These are phyloP conservation scores for Arachis stenosperma DNA, from an alignment of 306 rosid genomes.

Conservation along the genomic window DNA sequence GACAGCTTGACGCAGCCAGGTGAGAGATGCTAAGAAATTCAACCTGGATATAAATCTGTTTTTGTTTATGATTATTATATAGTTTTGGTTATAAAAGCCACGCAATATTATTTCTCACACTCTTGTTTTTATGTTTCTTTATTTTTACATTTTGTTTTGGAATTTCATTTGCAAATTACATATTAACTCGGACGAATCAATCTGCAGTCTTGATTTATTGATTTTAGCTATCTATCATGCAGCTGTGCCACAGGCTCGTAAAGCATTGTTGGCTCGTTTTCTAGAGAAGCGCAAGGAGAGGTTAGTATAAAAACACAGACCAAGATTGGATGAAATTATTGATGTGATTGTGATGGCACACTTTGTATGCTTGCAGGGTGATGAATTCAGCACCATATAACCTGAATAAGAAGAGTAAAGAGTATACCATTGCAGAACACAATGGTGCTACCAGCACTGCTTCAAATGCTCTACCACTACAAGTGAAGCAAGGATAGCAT, in stretches of 20 bases:
- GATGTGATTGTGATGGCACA: conserved; percentile 1
- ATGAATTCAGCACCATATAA: conserved; percentile 77
- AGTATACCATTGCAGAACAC: conserved; percentile 51
- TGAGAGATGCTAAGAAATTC: no score
- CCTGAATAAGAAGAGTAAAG: conserved; percentile 56
- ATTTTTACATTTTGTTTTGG: background rate
- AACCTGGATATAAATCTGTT: no score
- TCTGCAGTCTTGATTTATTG: conserved; percentile 6
- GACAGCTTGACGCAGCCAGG: no score
- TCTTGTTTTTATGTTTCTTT: conserved; percentile 7
- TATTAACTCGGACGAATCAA: background rate
- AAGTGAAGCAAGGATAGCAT: conserved; percentile 43
- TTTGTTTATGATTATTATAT: no score
- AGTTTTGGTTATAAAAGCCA: no score
- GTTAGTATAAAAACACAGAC: conserved; percentile 40
- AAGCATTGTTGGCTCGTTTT: conserved; percentile 91
- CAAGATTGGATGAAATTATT: conserved; percentile 10
- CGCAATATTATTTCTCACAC: conserved; percentile 11
- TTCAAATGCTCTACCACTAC: conserved; percentile 10
- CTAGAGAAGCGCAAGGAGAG: conserved; percentile 95
- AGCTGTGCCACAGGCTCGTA: conserved; percentile 90
- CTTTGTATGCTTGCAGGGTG: conserved; percentile 57
- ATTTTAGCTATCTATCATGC: conserved; percentile 35
- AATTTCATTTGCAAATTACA: background rate
- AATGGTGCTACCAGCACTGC: conserved; percentile 53